These are phyloP conservation scores for Antrodiella citrinella DNA, from an alignment of 768 basidiomycete species.

Conservation along the genomic window DNA sequence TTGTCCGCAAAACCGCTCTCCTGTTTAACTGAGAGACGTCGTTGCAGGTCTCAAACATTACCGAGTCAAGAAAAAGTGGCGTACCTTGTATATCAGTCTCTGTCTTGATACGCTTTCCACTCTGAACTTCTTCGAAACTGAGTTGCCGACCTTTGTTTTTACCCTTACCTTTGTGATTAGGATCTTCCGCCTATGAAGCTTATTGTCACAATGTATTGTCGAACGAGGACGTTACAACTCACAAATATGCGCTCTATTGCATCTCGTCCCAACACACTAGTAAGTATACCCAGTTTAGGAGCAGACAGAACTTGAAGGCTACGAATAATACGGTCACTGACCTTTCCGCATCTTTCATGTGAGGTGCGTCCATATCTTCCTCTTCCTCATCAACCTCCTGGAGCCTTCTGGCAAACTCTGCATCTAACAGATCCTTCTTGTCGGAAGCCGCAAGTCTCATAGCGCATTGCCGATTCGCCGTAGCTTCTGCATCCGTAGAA, in stretches of 20 bases:
- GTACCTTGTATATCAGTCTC: not conserved
- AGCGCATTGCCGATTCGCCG: slow-evolving; percentile 26
- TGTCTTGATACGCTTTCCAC: not conserved
- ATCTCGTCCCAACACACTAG: slow-evolving; percentile 22
- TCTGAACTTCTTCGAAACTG: not conserved
- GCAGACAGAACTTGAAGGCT: not conserved
- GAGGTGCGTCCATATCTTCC: slow-evolving; percentile 17
- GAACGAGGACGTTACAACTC: not conserved
- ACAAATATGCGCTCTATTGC: slow-evolving; percentile 22
- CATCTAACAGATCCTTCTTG: slow-evolving; percentile 28
- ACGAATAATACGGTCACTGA: no score
- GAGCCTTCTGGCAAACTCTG: slow-evolving; percentile 28
- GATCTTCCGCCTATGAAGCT: slow-evolving; percentile 18
- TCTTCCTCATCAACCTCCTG: slow-evolving; percentile 25
- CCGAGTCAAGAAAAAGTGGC: not conserved
- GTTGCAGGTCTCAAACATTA: no score
- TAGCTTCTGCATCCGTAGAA: slow-evolving; percentile 17
- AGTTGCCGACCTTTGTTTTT: not conserved
- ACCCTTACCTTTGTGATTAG: slow-evolving; percentile 23
- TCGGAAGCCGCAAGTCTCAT: slow-evolving; percentile 29
- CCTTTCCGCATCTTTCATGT: slow-evolving; percentile 26
- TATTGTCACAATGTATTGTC: not conserved
- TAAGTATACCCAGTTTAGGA: not conserved
- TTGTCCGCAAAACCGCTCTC: slow-evolving; percentile 1
- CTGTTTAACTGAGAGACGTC: not conserved